Evolutionary conservation across 495 filamentous ascomycete genomes (phyloP), one percentile per base, ranked within the genome.

Genomic region (Xylaria curta): DNA sequence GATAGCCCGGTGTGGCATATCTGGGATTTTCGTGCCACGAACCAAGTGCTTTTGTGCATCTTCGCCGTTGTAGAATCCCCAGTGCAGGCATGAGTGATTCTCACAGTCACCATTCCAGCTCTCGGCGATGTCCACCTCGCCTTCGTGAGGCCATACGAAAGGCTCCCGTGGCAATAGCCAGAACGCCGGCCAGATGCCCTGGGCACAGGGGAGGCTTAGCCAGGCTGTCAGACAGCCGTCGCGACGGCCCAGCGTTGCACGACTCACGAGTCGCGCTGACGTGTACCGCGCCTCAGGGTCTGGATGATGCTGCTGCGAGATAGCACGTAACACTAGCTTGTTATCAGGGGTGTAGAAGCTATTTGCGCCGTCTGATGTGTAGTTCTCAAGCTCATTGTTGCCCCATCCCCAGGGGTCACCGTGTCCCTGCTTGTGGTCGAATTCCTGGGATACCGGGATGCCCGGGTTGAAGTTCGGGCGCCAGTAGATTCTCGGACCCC

Each of bases 71-170:
- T 76, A 84, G 54, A 79, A 74, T 0, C 84, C 84, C 84, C 84
- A 85, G 68, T 85, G 82, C n/a, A 85, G 74, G 73, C 84, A 85
- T 0, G 77, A 76, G 53, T 82, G 81, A 64, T 84, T 85, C 62
- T 79, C 72, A 26, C 72, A 70, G 26, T 84, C 81, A 0, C 77
- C 78, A 42, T 81, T 81, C 80, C 80, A 81, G 40, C 66, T 78
- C 71, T 92, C 90, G 60, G 91, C 87, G 68, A 91, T 87, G 71
- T 92, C 89, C 68, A 89, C 84, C 75, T 91, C 88, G 71, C 88
- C 89, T 54, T 85, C 83, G 36, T 81, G 83, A 26, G 89, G 89
- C 88, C 89, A 91, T 65, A 72, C 70, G 56, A 85, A 84, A 0
- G 82, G 83, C 63, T 84, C 79, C 4, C 73, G 73, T 5, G 84